phyloP scores from a whole-genome alignment of 768 basidiomycete genomes.

The Zangia roseola region DNA sequence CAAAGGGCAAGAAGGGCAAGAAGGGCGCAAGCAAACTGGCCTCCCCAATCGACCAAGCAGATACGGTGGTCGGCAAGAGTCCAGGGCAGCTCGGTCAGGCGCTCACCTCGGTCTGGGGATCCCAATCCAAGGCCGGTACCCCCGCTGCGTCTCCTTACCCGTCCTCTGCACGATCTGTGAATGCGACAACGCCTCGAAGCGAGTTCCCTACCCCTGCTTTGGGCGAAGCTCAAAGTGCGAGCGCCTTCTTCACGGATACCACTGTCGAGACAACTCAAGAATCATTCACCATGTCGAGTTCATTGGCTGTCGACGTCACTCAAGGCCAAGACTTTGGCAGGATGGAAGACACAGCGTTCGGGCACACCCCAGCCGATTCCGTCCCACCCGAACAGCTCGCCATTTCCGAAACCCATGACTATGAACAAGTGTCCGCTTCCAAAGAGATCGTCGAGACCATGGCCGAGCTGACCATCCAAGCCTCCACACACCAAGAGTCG shows the following conservation, averaged over 20 bases:
- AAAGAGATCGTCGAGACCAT: constrained; percentile 4
- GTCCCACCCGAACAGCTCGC: constrained; percentile 23
- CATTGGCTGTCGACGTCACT: constrained; percentile 15
- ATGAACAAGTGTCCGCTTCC: not conserved
- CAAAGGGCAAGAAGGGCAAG: constrained; percentile 19
- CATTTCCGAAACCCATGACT: not conserved
- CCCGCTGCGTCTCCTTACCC: constrained; percentile 30
- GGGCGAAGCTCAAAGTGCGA: constrained; percentile 8
- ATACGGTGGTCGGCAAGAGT: constrained; percentile 39
- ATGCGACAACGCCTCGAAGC: constrained; percentile 16
- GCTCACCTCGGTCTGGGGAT: constrained; percentile 51
- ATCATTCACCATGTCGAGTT: not conserved
- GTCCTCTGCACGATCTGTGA: constrained; percentile 23
- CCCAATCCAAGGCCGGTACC: constrained; percentile 27
- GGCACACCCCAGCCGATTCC: constrained; percentile 30
- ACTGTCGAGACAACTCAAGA: not conserved
- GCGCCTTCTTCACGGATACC: not conserved
- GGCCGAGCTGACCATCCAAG: constrained; percentile 9
- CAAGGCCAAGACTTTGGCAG: not conserved
- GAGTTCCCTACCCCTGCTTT: constrained; percentile 17
- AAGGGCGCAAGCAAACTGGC: constrained; percentile 24
- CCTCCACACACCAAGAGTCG: constrained; percentile 2
- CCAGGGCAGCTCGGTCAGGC: constrained; percentile 41
- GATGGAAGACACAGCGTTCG: constrained; percentile 5
- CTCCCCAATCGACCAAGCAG: constrained; percentile 34